Conservation (phyloP, 1,284 basidiomycete genomes). For the Gastroboletus turbinatus region DNA sequence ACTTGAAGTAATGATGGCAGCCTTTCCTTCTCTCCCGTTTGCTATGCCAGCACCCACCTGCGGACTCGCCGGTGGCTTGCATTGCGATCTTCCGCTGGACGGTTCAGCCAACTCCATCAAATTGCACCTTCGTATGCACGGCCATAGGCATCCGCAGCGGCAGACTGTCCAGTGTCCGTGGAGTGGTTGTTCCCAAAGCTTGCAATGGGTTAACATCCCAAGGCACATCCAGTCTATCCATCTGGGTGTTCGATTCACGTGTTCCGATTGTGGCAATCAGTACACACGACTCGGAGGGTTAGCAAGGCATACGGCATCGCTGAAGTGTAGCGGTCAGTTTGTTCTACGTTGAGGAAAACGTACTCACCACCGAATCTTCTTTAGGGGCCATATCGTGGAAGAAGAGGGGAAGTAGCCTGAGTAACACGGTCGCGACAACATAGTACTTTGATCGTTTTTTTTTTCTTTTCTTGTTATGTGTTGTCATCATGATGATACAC, state of each 20-base stretch:
- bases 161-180: constrained; percentile 14
- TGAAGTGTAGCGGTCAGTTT: constrained; percentile 9
- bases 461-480: neutral
- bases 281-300: constrained; percentile 3
- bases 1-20: neutral
- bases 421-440: too few relatives aligned
- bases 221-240: constrained; percentile 19
- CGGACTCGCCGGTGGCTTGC: neutral
- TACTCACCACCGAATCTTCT: neutral
- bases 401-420: neutral
- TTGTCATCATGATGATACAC: neutral
- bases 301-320: constrained; percentile 5
- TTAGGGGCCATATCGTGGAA: neutral
- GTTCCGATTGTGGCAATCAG: constrained; percentile 10
- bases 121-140: constrained; percentile 6
- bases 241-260: constrained; percentile 10
- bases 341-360: neutral
- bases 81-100: constrained; percentile 8
- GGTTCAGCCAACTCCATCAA: constrained; percentile 7
- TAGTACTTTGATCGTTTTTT: too few relatives aligned
- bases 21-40: neutral
- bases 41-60: neutral
- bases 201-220: constrained; percentile 13
- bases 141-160: constrained; percentile 8
- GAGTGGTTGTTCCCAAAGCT: constrained; percentile 1